phyloP scores from a whole-genome alignment of 192 early-diverging fungal genomes.

The Coemansia sp. region DNA sequence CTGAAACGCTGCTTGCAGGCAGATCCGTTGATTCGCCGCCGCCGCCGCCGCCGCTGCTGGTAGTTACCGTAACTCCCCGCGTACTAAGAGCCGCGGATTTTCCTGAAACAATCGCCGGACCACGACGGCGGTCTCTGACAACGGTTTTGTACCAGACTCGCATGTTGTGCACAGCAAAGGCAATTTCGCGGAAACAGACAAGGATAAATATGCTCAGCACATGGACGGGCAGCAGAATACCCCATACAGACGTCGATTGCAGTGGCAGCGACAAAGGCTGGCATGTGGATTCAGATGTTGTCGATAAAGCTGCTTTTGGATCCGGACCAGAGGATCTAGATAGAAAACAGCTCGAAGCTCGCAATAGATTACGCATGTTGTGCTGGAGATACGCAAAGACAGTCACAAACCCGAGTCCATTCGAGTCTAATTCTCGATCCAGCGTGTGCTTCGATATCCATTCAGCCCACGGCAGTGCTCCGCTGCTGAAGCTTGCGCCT shows the following conservation, averaged over 20 bases:
- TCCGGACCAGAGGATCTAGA: background rate
- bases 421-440: background rate
- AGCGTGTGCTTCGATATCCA: background rate
- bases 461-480: background rate
- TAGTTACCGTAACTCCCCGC: background rate
- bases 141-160: constrained; percentile 44
- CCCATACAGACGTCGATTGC: background rate
- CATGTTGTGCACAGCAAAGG: constrained; percentile 31
- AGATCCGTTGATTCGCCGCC: background rate
- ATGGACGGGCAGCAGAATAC: constrained; percentile 21
- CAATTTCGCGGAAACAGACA: constrained; percentile 30
- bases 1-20: background rate
- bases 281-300: background rate
- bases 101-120: constrained; percentile 18
- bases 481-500: background rate
- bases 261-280: background rate
- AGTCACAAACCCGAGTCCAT: background rate
- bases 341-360: background rate
- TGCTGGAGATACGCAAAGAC: background rate
- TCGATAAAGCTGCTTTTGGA: background rate
- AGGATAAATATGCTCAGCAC: constrained; percentile 22
- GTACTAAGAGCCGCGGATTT: background rate
- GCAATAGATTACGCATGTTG: background rate
- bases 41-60: background rate
- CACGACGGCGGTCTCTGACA: constrained; percentile 39